A percentile compares a stretch with the other conserved stretches of the same genome.
Conservation (phyloP, 1,284 basidiomycete genomes). For the Amylostereum chailletii region DNA sequence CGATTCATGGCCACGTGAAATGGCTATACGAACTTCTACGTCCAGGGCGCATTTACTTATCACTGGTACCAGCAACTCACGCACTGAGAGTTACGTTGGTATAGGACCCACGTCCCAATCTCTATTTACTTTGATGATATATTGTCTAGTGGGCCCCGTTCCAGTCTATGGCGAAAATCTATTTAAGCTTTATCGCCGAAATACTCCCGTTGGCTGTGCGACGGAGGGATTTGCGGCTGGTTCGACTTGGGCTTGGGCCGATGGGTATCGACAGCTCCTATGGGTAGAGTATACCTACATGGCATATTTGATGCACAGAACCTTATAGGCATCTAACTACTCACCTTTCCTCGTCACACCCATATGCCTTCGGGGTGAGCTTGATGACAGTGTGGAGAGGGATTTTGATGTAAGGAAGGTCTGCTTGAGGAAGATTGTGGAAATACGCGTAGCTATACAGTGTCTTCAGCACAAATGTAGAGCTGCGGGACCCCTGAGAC, state of each 20-base stretch:
- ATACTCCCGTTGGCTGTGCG: conserved; percentile 28
- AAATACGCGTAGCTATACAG: conserved; percentile 81
- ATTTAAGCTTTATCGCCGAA: conserved; percentile 15
- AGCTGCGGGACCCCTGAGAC: neutral
- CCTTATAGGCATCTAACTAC: conserved; percentile 7
- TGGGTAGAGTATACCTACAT: conserved; percentile 75
- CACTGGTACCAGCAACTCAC: too few relatives aligned
- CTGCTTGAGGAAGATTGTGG: conserved; percentile 85
- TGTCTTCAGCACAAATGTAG: neutral
- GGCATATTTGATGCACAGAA: neutral
- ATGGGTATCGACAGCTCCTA: conserved; percentile 89
- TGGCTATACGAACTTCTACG: too few relatives aligned
- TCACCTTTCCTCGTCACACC: conserved; percentile 93
- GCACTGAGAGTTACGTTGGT: too few relatives aligned
- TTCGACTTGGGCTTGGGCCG: conserved; percentile 70
- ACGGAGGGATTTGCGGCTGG: conserved; percentile 20
- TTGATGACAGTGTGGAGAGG: conserved; percentile 97
- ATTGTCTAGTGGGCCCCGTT: too few relatives aligned
- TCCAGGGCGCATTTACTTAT: too few relatives aligned
- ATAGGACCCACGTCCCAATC: too few relatives aligned
- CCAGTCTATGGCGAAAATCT: neutral
- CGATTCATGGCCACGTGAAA: too few relatives aligned
- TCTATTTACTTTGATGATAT: too few relatives aligned
- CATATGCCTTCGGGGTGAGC: conserved; percentile 96
- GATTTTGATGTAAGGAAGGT: conserved; percentile 97